A percentile compares a stretch with the other conserved stretches of the same genome.
These are phyloP conservation scores for Tetrapisispora namnaoensis DNA, from an alignment of 805 yeast genomes.

Conservation along the genomic window DNA sequence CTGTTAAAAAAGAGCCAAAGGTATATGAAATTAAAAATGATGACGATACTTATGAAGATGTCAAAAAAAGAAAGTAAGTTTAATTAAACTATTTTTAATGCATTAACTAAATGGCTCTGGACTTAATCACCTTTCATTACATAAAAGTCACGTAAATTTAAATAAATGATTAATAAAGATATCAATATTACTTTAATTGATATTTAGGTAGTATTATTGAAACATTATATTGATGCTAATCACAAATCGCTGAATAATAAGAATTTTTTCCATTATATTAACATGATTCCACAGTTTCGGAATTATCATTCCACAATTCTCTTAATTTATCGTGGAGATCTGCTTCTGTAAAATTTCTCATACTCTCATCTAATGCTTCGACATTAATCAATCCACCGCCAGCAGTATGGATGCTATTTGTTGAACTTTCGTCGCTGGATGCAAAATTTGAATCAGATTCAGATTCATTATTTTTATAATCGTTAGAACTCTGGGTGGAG, in stretches of 20 bases:
- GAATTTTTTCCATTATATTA: background rate
- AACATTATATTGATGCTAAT: background rate
- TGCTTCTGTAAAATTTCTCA: slow-evolving; percentile 13
- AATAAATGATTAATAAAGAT: too few species aligned
- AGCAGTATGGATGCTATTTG: slow-evolving; percentile 1
- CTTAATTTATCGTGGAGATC: slow-evolving; percentile 9
- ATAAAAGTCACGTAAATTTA: too few species aligned
- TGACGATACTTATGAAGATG: slow-evolving; percentile 1
- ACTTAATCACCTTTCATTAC: background rate
- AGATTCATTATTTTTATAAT: background rate
- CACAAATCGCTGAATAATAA: background rate
- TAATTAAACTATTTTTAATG: background rate
- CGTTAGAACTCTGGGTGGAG: background rate
- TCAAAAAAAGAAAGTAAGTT: background rate
- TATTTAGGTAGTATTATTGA: too few species aligned
- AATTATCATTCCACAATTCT: background rate
- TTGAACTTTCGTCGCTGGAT: background rate
- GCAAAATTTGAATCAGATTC: background rate
- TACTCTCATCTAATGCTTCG: slow-evolving; percentile 11
- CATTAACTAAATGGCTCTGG: background rate
- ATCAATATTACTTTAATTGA: too few species aligned
- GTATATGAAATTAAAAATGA: slow-evolving; percentile 3
- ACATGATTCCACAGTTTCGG: background rate
- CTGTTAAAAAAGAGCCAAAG: slow-evolving; percentile 2
- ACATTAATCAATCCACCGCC: slow-evolving; percentile 10